A percentile compares a stretch with the other conserved stretches of the same genome.
These are phyloP conservation scores for Litsea cubeba DNA, from an alignment of 164 flowering plant genomes.

Conservation along the genomic window DNA sequence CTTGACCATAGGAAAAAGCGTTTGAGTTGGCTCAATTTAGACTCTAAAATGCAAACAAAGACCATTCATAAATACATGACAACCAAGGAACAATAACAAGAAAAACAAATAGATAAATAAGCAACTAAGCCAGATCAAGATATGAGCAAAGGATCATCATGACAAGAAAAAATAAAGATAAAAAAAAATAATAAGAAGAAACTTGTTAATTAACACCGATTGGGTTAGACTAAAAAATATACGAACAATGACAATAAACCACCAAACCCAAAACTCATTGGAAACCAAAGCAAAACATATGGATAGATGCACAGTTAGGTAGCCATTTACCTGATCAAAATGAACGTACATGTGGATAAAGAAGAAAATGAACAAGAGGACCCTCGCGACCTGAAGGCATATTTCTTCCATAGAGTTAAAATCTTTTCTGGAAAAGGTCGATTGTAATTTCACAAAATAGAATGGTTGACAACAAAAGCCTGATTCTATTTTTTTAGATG, in stretches of 20 bases:
- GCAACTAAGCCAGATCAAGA: no score
- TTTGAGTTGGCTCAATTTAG: no score
- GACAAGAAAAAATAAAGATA: no score
- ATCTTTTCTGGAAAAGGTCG: slow-evolving; percentile 5
- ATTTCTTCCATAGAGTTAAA: neutral
- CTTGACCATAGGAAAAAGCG: no score
- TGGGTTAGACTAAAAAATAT: neutral
- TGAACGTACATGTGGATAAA: slow-evolving; percentile 57
- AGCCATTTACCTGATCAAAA: slow-evolving; percentile 51
- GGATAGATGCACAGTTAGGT: neutral
- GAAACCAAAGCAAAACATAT: no score
- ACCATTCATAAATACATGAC: no score
- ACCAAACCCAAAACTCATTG: neutral
- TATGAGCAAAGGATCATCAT: no score
- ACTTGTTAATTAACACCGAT: no score
- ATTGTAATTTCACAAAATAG: neutral
- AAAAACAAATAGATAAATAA: no score
- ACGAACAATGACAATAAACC: neutral
- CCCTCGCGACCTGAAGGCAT: slow-evolving; percentile 56
- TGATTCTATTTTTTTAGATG: neutral
- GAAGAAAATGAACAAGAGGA: slow-evolving; percentile 53
- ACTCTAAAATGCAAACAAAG: neutral
- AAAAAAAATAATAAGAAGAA: no score
- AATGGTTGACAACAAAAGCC: neutral
- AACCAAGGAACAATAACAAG: no score